phyloP scores from a whole-genome alignment of 805 yeast species.

The Grigorovia humatica region DNA sequence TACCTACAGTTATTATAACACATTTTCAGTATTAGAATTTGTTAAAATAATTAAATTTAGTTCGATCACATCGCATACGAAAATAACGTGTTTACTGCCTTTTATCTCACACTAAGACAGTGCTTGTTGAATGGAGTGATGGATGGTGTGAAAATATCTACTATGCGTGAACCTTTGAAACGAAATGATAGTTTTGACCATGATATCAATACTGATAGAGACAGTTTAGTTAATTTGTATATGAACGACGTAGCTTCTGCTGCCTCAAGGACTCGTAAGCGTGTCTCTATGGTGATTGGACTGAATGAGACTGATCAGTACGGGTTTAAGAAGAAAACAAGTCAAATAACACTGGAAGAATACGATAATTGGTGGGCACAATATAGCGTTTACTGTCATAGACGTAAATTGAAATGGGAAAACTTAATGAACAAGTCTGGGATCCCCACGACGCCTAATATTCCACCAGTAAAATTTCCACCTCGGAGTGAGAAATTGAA shows the following conservation, averaged over 20 bases:
- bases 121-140: neutral
- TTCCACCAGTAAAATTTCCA: slow-evolving; percentile 59
- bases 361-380: slow-evolving; percentile 69
- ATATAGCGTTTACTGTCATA: slow-evolving; percentile 50
- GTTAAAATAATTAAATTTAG: too few relatives aligned
- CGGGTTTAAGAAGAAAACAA: slow-evolving; percentile 75
- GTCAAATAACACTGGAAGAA: slow-evolving; percentile 40
- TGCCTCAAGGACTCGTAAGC: neutral
- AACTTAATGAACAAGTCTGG: slow-evolving; percentile 57
- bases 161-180: neutral
- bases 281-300: neutral
- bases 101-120: too few relatives aligned
- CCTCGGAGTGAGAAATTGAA: slow-evolving; percentile 68
- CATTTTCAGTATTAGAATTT: too few relatives aligned
- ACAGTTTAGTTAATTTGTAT: slow-evolving; percentile 3
- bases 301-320: slow-evolving; percentile 51
- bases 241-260: neutral
- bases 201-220: neutral
- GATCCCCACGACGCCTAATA: slow-evolving; percentile 33
- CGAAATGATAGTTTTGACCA: too few relatives aligned
- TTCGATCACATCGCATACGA: too few relatives aligned
- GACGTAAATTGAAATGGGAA: slow-evolving; percentile 72
- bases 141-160: neutral
- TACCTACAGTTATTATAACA: too few relatives aligned
- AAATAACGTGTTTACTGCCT: too few relatives aligned